Base-by-base conservation (phyloP, 179 eudicot species). In the Beta corolliflora region DNA sequence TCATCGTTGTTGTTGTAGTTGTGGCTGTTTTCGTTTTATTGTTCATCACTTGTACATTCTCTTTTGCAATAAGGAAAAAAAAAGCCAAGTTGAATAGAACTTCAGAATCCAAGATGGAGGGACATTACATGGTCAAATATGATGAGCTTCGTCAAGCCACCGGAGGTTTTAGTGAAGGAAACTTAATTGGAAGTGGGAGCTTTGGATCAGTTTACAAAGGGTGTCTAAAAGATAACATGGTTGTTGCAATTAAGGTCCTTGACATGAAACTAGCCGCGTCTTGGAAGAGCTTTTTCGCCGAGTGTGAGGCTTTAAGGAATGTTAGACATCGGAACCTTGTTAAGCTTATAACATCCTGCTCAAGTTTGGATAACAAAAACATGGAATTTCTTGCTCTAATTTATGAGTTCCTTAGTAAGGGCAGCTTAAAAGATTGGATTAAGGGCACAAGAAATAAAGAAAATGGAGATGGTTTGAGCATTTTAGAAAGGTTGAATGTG, bases 301-400 rank as follows among this genome's bases (percentile, higher is more conserved):
- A 86, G 81, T 86, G 88, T 71, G 84, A 86, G 69, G 88, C 84
- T 21, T 66, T 86, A 25, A 84, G 80, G 73, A 80, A 71, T 44
- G 83, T 86, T 2, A 80, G 88, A 58, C 88, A 86, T 50, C 82
- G 84, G 7, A 86, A 86, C 68, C 86, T 86, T 52, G 80, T 81
- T 36, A 86, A 81, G 80, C 81, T 86, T 6, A 81, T 86, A 55
- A 81, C 86, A 18, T 78, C 76, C 45, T 86, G 88, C 76, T 83
- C 88, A 52, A 83, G 86, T 68, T 75, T 71, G 64, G 88, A 86
- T 70, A 36, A 8, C 69, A 86, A 81, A 25, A 84, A 84, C 82
- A 81, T 67, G 73, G 87, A 84, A 5, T 84, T 84, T 13, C 64
- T 84, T n/a, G 88, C 88, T 23, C 75, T 86, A 3, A 84, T 83